phyloP scores from a whole-genome alignment of 73 alveolate genomes.

The Halteria grandinella region DNA sequence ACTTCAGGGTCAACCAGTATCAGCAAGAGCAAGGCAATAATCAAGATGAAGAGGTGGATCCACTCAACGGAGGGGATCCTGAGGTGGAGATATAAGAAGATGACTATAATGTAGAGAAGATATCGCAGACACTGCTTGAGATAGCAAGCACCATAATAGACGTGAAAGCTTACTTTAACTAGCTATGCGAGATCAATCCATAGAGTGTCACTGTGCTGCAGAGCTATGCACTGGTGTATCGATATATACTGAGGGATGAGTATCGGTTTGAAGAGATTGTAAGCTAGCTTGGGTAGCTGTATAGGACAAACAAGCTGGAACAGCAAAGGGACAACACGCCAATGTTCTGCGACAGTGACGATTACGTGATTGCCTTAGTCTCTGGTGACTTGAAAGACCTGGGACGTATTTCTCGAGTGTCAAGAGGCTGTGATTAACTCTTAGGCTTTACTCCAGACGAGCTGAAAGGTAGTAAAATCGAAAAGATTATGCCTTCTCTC shows the following conservation, averaged over 20 bases:
- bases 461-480: slow-evolving; percentile 14
- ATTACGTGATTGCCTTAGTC: slow-evolving; percentile 48
- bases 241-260: slow-evolving; percentile 57
- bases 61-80: too few relatives aligned
- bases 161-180: slow-evolving; percentile 6
- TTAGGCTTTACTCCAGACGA: slow-evolving; percentile 57
- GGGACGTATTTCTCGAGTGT: slow-evolving; percentile 30
- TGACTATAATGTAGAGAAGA: slow-evolving; percentile 45
- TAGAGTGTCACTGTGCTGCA: slow-evolving; percentile 37
- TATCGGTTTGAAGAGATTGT: slow-evolving; percentile 48
- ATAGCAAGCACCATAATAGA: slow-evolving; percentile 22
- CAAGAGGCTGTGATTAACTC: slow-evolving; percentile 14
- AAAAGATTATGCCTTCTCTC: slow-evolving; percentile 52
- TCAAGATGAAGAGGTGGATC: too few relatives aligned
- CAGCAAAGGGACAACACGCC: slow-evolving; percentile 31
- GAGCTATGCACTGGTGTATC: slow-evolving; percentile 42
- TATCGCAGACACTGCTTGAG: slow-evolving; percentile 4
- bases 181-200: slow-evolving; percentile 6
- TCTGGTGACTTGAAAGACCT: slow-evolving; percentile 58
- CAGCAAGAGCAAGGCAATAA: too few relatives aligned
- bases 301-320: slow-evolving; percentile 35
- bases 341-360: slow-evolving; percentile 45
- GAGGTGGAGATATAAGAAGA: too few relatives aligned
- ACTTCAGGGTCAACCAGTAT: too few relatives aligned
- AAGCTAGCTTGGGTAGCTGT: slow-evolving; percentile 3